Conservation (phyloP, 1,284 basidiomycete species). For the Ceratobasidium theobromae region DNA sequence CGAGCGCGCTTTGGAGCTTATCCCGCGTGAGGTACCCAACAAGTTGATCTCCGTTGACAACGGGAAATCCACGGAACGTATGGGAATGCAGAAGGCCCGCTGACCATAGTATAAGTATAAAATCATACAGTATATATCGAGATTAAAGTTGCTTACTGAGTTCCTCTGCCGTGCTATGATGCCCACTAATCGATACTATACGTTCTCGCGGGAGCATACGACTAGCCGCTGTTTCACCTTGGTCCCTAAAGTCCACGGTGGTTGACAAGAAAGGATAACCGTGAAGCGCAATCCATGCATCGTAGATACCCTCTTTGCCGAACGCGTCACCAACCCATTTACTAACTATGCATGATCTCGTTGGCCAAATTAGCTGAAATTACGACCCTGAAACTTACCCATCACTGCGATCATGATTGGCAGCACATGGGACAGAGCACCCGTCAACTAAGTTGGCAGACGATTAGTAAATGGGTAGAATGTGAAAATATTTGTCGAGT, state of each 20-base stretch:
- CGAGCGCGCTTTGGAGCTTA: constrained; percentile 53
- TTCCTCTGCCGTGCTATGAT: constrained; percentile 52
- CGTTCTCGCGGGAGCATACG: constrained; percentile 58
- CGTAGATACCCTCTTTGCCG: constrained; percentile 71
- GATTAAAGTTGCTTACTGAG: constrained; percentile 46
- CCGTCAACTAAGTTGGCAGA: constrained; percentile 55
- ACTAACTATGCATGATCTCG: constrained; percentile 52
- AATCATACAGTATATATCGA: background rate
- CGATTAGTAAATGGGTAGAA: constrained; percentile 25
- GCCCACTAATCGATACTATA: constrained; percentile 55
- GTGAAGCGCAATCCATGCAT: constrained; percentile 68
- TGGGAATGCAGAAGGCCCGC: constrained; percentile 48
- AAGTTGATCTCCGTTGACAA: constrained; percentile 54
- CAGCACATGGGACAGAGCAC: constrained; percentile 68
- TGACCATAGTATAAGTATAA: constrained; percentile 35
- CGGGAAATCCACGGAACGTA: constrained; percentile 63
- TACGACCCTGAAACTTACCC: background rate
- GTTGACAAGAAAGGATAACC: constrained; percentile 73
- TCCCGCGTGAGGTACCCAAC: constrained; percentile 63
- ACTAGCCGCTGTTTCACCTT: constrained; percentile 60
- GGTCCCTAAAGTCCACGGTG: constrained; percentile 60
- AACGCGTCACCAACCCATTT: constrained; percentile 76
- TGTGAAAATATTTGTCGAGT: background rate
- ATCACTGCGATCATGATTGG: constrained; percentile 29
- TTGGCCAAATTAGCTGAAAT: background rate